Evolutionary conservation across 495 filamentous ascomycete species (phyloP).

Genomic region (Darksidea phi): DNA sequence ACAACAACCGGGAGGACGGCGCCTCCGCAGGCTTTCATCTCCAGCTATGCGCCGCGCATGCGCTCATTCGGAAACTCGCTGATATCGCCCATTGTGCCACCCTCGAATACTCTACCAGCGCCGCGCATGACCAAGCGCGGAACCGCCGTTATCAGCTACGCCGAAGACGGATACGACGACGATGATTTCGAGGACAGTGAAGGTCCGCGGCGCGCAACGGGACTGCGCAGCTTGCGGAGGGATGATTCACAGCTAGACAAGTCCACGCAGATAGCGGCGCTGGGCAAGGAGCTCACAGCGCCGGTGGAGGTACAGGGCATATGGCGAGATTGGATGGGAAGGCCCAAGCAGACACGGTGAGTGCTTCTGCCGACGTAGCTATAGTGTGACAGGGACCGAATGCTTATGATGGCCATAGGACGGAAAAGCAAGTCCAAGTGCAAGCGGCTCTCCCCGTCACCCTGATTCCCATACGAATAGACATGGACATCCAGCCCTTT

Average conservation of each 20-base stretch:
- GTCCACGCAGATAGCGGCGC: conserved; percentile 64
- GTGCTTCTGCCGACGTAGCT: conserved; percentile 34
- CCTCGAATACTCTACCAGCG: conserved; percentile 57
- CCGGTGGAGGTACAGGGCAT: conserved; percentile 86
- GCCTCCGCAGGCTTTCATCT: conserved; percentile 82
- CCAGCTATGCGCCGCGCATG: conserved; percentile 87
- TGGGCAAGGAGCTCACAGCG: conserved; percentile 76
- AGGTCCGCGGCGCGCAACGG: conserved; percentile 74
- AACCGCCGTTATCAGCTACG: conserved; percentile 94
- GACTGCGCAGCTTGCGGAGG: conserved; percentile 74
- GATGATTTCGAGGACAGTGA: conserved; percentile 91
- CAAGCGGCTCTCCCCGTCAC: conserved; percentile 84
- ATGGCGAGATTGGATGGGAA: conserved; percentile 93
- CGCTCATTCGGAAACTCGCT: conserved; percentile 91
- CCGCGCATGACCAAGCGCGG: conserved; percentile 93
- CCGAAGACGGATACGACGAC: conserved; percentile 92
- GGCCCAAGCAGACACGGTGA: conserved; percentile 57
- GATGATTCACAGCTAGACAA: conserved; percentile 68
- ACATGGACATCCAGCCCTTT: conserved; percentile 83
- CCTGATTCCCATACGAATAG: conserved; percentile 93
- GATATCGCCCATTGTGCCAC: conserved; percentile 79
- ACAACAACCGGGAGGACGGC: conserved; percentile 30
- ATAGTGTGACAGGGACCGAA: neutral
- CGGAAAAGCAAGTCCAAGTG: conserved; percentile 74
- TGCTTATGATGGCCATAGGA: conserved; percentile 27